These are phyloP conservation scores for Xerocomus potaroensis DNA, from an alignment of 768 basidiomycete species.

Conservation along the genomic window DNA sequence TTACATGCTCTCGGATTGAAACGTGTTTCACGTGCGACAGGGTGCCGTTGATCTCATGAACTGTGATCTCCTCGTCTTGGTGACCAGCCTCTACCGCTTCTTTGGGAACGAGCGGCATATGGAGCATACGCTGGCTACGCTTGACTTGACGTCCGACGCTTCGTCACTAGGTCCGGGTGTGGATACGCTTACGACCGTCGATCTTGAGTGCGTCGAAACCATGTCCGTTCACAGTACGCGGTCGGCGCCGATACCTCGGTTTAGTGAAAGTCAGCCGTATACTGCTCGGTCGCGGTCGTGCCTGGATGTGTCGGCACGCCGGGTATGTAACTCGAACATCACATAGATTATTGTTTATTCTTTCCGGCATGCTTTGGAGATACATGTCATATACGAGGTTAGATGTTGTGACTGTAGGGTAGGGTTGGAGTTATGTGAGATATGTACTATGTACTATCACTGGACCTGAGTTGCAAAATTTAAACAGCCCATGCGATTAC, in stretches of 20 bases:
- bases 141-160: background rate
- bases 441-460: too few species aligned
- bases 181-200: constrained; percentile 9
- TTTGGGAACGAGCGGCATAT: constrained; percentile 5
- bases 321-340: background rate
- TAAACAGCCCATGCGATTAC: too few species aligned
- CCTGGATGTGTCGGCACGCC: background rate
- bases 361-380: too few species aligned
- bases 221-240: background rate
- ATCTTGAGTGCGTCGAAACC: constrained; percentile 4
- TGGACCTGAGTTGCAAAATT: too few species aligned
- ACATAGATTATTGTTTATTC: too few species aligned
- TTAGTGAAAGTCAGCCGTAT: background rate
- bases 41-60: constrained; percentile 12
- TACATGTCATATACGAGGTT: too few species aligned
- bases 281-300: background rate
- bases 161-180: background rate
- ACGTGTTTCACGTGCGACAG: constrained; percentile 5
- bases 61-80: constrained; percentile 16
- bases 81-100: constrained; percentile 10
- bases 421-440: too few species aligned
- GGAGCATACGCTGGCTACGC: background rate
- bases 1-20: background rate
- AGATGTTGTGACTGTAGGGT: too few species aligned
- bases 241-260: background rate